Evolutionary conservation across 768 basidiomycete species (phyloP).

Genomic region (Hirschioporus abietinus): DNA sequence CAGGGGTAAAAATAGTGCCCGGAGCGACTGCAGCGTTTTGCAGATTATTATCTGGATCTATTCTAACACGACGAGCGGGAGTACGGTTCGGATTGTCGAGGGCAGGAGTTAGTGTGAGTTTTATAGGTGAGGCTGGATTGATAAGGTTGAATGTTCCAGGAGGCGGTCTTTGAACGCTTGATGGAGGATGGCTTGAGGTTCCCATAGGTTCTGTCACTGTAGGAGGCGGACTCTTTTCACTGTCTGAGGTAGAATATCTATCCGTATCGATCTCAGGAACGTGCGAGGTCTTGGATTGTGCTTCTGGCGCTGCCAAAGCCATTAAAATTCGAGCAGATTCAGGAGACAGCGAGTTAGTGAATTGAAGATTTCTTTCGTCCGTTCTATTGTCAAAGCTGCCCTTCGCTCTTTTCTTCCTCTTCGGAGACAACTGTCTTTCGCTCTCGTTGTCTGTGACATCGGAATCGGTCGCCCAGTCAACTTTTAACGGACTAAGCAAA

Average conservation of each 20-base stretch:
- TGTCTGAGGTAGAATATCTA: background rate
- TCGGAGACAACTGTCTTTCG: background rate
- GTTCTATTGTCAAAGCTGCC: background rate
- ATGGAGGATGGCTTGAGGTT: slow-evolving; percentile 7
- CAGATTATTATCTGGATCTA: slow-evolving; percentile 1
- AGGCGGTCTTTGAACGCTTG: slow-evolving; percentile 23
- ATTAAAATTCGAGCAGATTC: background rate
- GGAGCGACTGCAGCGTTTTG: background rate
- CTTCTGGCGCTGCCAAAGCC: background rate
- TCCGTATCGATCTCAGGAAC: slow-evolving; percentile 3
- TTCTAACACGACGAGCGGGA: slow-evolving; percentile 48
- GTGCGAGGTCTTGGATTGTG: background rate
- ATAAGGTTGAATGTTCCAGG: slow-evolving; percentile 21
- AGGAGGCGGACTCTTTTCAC: background rate
- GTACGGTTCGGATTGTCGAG: slow-evolving; percentile 40
- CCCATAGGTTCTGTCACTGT: background rate
- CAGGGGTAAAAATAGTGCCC: slow-evolving; percentile 18
- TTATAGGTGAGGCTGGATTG: slow-evolving; percentile 26
- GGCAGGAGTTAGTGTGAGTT: slow-evolving; percentile 26
- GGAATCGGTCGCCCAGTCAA: background rate
- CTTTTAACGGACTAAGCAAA: background rate
- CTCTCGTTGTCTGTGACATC: background rate
- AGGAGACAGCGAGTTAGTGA: background rate
- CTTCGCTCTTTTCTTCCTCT: slow-evolving; percentile 3
- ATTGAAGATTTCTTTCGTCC: background rate